These are phyloP conservation scores for Parmales sp. DNA, from an alignment of 108 stramenopile species.

Conservation along the genomic window DNA sequence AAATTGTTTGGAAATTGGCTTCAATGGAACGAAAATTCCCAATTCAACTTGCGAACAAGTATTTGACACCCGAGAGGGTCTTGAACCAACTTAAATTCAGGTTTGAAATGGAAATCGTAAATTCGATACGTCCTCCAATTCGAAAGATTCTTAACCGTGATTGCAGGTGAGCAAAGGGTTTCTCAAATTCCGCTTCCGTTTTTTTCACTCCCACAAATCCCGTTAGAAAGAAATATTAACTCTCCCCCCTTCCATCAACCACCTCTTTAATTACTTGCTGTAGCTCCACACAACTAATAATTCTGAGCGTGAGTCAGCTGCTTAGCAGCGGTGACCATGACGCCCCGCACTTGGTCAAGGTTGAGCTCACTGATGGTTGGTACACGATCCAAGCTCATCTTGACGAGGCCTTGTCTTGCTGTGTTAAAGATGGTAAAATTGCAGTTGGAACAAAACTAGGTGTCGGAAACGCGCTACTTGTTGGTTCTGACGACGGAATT, in stretches of 20 bases:
- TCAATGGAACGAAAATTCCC: constrained; percentile 58
- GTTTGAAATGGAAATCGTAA: constrained; percentile 49
- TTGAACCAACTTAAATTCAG: constrained; percentile 42
- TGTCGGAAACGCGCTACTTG: constrained; percentile 44
- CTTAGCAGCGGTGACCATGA: neutral
- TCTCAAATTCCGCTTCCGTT: neutral
- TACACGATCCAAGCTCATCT: constrained; percentile 51
- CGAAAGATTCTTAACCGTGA: constrained; percentile 69
- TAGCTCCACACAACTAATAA: neutral
- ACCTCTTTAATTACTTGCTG: neutral
- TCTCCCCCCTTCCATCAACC: neutral
- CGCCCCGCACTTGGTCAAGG: neutral
- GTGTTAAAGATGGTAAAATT: constrained; percentile 38
- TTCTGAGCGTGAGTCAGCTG: neutral
- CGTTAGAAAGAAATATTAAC: neutral
- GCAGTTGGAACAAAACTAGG: constrained; percentile 60
- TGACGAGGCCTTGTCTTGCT: constrained; percentile 32
- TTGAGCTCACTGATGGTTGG: constrained; percentile 76
- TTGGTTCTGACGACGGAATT: constrained; percentile 61
- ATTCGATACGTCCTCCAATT: constrained; percentile 43
- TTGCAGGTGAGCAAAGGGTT: constrained; percentile 25
- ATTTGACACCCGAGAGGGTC: constrained; percentile 49
- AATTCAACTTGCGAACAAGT: constrained; percentile 33
- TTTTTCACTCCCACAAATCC: neutral
- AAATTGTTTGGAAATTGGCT: constrained; percentile 71